Conservation (phyloP, 345 rosid species). For the Erucastrum elatum region DNA sequence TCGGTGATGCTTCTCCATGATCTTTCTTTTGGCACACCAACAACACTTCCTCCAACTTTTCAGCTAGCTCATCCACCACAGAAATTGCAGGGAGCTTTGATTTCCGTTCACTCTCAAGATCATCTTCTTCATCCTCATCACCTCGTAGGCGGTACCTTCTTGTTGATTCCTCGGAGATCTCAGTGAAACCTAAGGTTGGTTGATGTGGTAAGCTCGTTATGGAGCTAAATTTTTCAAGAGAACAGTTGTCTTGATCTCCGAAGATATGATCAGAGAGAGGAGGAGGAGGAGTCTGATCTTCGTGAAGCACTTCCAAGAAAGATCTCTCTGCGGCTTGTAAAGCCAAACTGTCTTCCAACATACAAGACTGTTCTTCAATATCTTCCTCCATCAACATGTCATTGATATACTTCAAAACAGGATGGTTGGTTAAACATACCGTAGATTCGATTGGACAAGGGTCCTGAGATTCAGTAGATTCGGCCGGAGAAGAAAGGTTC, state of each 20-base stretch:
- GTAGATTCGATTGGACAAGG: not conserved
- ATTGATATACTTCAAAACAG: constrained; percentile 62
- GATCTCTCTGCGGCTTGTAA: constrained; percentile 85
- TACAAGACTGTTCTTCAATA: constrained; percentile 59
- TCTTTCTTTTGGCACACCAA: constrained; percentile 23
- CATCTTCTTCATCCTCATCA: constrained; percentile 25
- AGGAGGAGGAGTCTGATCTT: constrained; percentile 48
- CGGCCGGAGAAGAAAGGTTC: not conserved
- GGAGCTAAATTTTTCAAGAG: constrained; percentile 17
- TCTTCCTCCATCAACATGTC: constrained; percentile 91
- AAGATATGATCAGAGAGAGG: not conserved
- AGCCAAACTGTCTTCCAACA: constrained; percentile 76
- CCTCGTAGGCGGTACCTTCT: constrained; percentile 26
- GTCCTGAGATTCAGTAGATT: not conserved
- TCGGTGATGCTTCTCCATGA: not conserved
- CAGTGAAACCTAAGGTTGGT: constrained; percentile 1
- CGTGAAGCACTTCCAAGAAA: constrained; percentile 62
- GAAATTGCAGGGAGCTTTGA: constrained; percentile 33
- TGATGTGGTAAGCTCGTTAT: constrained; percentile 21
- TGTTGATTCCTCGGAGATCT: not conserved
- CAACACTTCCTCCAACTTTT: constrained; percentile 30
- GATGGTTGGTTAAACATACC: constrained; percentile 39
- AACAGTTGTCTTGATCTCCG: constrained; percentile 12
- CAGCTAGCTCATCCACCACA: constrained; percentile 22
- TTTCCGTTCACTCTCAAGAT: constrained; percentile 10